Evolutionary conservation across 352 stramenopile genomes (phyloP).

Genomic region (Globisporangium canariense): DNA sequence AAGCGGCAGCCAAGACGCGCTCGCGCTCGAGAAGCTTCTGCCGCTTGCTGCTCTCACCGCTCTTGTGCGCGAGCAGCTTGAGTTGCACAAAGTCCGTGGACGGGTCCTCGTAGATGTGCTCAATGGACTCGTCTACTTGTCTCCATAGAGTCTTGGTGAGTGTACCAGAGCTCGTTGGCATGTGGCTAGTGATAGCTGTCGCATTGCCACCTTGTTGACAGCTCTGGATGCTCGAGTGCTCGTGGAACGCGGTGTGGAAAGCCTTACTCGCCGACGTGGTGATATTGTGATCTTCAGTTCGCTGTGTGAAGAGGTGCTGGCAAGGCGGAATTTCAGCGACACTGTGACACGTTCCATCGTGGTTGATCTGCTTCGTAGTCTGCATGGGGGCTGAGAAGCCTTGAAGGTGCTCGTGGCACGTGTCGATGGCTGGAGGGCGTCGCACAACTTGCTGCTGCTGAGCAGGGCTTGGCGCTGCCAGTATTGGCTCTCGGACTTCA

Average conservation of each 20-base stretch:
- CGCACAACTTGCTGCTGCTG: not conserved
- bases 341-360: not conserved
- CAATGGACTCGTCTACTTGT: conserved; percentile 44
- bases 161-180: not conserved
- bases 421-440: conserved; percentile 1
- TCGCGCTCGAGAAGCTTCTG: conserved; percentile 40
- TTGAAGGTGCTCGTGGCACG: not conserved
- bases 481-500: not conserved
- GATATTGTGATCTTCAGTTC: not conserved
- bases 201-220: not conserved
- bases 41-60: conserved; percentile 24
- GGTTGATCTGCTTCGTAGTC: not conserved
- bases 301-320: conserved; percentile 6
- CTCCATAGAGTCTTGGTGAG: conserved; percentile 22
- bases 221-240: not conserved
- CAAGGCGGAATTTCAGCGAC: not conserved
- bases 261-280: not conserved
- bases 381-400: not conserved
- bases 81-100: conserved; percentile 48
- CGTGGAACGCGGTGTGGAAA: conserved; percentile 10
- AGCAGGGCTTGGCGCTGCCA: not conserved
- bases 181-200: not conserved
- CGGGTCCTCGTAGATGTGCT: conserved; percentile 56
- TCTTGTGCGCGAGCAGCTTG: conserved; percentile 31
- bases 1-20: conserved; percentile 38